These are phyloP conservation scores for Phialophora tarda DNA, from an alignment of 2,329 filamentous ascomycete genomes.

Conservation along the genomic window DNA sequence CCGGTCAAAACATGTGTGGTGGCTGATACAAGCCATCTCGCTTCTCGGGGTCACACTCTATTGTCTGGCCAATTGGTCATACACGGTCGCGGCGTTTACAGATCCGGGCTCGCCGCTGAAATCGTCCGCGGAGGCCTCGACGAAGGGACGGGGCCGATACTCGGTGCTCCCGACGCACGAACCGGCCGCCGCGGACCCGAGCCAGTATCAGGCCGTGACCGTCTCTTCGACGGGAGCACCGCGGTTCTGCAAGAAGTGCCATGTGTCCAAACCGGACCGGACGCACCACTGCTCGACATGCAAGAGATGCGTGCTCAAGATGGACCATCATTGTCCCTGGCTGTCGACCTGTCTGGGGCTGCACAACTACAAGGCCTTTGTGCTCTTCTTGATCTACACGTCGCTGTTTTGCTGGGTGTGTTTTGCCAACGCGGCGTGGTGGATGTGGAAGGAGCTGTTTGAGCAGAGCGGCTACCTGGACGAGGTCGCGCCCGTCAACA, in stretches of 20 bases:
- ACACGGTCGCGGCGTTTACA: constrained; percentile 92
- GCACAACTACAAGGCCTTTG: constrained; percentile 92
- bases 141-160: constrained; percentile 59
- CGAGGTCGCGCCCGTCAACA: constrained; percentile 83
- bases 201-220: constrained; percentile 75
- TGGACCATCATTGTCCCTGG: constrained; percentile 99
- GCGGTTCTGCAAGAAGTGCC: constrained; percentile 97
- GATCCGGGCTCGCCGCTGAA: constrained; percentile 72
- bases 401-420: constrained; percentile 82
- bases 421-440: constrained; percentile 76
- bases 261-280: constrained; percentile 90
- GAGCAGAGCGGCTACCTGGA: constrained; percentile 73
- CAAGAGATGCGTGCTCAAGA: constrained; percentile 92
- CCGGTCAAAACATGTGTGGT: constrained; percentile 33
- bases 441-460: constrained; percentile 85
- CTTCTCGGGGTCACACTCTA: constrained; percentile 74
- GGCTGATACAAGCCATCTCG: constrained; percentile 52
- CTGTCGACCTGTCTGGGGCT: constrained; percentile 93
- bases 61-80: constrained; percentile 80
- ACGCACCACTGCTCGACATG: constrained; percentile 97
- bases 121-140: constrained; percentile 18
- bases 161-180: constrained; percentile 79
- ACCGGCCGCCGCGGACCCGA: constrained; percentile 47
- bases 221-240: constrained; percentile 88
- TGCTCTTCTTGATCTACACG: constrained; percentile 90